A percentile compares a stretch with the other conserved stretches of the same genome.
Conservation (phyloP, 2,329 filamentous ascomycete species). For the Aspergillus carbonarius region DNA sequence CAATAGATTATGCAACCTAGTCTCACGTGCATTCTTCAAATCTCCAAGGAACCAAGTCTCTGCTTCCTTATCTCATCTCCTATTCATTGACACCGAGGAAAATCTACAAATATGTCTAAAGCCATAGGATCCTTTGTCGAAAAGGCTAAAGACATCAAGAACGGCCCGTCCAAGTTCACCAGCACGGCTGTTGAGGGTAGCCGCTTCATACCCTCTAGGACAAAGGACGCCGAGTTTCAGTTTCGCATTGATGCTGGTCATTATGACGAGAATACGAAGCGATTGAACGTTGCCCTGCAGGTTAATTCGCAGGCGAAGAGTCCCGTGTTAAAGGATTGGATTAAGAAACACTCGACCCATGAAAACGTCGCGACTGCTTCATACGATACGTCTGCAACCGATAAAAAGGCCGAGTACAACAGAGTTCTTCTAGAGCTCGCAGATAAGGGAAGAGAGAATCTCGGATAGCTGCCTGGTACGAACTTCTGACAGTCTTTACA, state of each 20-base stretch:
- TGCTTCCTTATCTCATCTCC: no score
- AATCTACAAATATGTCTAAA: no score
- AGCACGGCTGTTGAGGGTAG: not conserved
- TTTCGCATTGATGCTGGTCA: not conserved
- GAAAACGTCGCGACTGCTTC: not conserved
- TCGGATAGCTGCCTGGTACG: not conserved
- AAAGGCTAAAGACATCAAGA: not conserved
- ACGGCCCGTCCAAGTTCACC: not conserved
- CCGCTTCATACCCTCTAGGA: not conserved
- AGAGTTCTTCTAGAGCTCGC: not conserved
- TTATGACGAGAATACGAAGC: not conserved
- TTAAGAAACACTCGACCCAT: not conserved
- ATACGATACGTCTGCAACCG: not conserved
- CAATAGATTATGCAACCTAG: no score
- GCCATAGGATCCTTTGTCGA: no score
- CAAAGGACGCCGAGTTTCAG: not conserved
- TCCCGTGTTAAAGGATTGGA: not conserved
- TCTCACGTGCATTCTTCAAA: no score
- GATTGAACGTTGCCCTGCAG: not conserved
- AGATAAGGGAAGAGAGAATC: not conserved
- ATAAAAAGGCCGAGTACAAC: not conserved
- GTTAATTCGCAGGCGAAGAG: constrained; percentile 3
- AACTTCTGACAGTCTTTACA: no score
- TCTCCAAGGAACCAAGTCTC: no score
- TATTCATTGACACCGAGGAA: no score